phyloP scores from a whole-genome alignment of 495 filamentous ascomycete species.

The Neurospora sp. region DNA sequence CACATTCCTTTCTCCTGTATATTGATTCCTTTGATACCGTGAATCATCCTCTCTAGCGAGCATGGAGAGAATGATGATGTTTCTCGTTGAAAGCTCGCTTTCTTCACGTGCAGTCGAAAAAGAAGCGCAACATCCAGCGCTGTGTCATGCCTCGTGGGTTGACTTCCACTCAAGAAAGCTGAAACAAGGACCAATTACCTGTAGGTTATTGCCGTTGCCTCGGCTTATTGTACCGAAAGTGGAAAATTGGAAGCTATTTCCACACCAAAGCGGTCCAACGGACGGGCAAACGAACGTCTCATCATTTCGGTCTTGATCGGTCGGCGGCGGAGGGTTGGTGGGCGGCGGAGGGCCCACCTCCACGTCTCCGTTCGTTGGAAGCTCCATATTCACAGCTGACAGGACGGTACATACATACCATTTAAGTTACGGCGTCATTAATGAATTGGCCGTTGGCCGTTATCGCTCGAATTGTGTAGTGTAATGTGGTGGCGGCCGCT shows the following conservation, averaged over 20 bases:
- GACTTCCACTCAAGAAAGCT: not conserved
- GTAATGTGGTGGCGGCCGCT: not conserved
- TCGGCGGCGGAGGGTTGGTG: not conserved
- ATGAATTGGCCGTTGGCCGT: not conserved
- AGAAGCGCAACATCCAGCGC: not conserved
- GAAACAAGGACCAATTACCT: not conserved
- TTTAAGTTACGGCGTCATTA: not conserved
- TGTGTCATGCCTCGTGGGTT: not conserved
- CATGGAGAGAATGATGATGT: too few relatives aligned
- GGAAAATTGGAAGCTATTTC: not conserved
- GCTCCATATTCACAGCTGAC: not conserved
- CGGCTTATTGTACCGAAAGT: not conserved
- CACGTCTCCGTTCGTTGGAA: not conserved
- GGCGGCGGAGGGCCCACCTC: not conserved
- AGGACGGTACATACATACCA: not conserved
- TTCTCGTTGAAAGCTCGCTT: not conserved
- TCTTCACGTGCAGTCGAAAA: not conserved
- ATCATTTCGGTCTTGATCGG: not conserved
- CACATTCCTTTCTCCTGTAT: not conserved
- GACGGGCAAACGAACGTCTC: not conserved
- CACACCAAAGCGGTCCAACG: not conserved
- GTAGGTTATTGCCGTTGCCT: not conserved
- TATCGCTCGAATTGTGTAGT: not conserved
- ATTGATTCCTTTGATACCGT: not conserved
- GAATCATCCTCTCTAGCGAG: too few relatives aligned